Evolutionary conservation across 495 filamentous ascomycete genomes (phyloP).

Genomic region (Hyaloscypha variabilis): DNA sequence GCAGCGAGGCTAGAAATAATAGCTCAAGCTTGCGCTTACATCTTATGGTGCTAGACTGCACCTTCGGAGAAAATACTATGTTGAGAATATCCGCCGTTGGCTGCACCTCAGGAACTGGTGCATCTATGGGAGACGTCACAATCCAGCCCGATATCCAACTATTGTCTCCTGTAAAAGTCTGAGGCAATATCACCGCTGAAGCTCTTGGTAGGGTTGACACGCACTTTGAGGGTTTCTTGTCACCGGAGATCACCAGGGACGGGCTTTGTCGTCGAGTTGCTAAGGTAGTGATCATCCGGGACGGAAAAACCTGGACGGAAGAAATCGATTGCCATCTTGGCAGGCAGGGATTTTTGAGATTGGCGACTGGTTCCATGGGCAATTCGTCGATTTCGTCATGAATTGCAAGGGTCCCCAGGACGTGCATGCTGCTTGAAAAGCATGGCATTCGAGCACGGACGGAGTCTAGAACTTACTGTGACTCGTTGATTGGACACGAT

Average conservation of each 20-base stretch:
- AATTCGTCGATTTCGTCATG: not conserved
- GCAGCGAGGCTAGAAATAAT: not conserved
- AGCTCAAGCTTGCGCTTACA: too few species aligned
- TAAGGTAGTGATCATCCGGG: not conserved
- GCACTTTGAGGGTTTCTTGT: not conserved
- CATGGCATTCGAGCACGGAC: not conserved
- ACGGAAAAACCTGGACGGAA: not conserved
- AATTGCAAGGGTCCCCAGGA: not conserved
- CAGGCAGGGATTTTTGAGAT: not conserved
- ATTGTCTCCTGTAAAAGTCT: not conserved
- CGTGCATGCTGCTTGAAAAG: not conserved
- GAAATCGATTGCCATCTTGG: not conserved
- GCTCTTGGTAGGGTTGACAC: not conserved
- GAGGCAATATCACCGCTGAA: not conserved
- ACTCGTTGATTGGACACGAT: too few species aligned
- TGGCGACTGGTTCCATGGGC: not conserved
- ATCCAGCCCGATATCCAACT: not conserved
- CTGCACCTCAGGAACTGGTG: not conserved
- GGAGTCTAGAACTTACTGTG: too few species aligned
- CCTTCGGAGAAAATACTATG: too few species aligned
- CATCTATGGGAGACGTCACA: not conserved
- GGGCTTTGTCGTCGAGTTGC: too few species aligned
- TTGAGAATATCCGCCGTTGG: not conserved
- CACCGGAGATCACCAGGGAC: too few species aligned
- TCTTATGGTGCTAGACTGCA: too few species aligned